A percentile compares a stretch with the other conserved stretches of the same genome.
Evolutionary conservation across 345 rosid genomes (phyloP).

Genomic region (Geranium brycei): DNA sequence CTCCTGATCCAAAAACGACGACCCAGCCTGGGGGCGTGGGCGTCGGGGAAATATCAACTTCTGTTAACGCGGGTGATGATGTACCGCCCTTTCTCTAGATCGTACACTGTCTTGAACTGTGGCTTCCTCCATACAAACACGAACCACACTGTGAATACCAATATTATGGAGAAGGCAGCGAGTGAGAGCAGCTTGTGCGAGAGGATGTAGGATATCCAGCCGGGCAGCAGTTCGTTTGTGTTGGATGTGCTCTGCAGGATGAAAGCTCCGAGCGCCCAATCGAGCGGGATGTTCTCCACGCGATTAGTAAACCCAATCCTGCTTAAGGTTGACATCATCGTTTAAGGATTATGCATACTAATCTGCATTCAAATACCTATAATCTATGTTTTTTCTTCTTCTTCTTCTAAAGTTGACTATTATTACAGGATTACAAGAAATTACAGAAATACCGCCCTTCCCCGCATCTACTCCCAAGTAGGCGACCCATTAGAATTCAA

Average conservation of each 20-base stretch:
- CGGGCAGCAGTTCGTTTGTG: slow-evolving; percentile 16
- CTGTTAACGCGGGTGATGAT: slow-evolving; percentile 52
- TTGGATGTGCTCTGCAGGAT: slow-evolving; percentile 42
- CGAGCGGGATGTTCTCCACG: slow-evolving; percentile 65
- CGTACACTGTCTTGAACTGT: slow-evolving; percentile 64
- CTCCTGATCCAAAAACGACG: no score
- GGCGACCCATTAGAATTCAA: no score
- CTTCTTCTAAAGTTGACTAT: no score
- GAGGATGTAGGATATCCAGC: slow-evolving; percentile 37
- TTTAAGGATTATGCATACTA: no score
- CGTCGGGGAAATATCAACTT: slow-evolving; percentile 13
- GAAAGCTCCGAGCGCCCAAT: slow-evolving; percentile 93
- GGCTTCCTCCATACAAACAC: slow-evolving; percentile 72
- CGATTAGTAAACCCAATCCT: slow-evolving; percentile 56
- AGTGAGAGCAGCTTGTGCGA: slow-evolving; percentile 27
- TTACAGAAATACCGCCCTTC: no score
- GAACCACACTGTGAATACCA: slow-evolving; percentile 40
- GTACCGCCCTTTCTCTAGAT: slow-evolving; percentile 88
- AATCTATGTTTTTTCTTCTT: no score
- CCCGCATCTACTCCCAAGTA: no score
- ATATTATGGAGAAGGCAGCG: slow-evolving; percentile 29
- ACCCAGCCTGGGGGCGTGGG: no score
- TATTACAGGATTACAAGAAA: no score
- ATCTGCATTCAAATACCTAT: neutral
- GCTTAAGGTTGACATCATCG: slow-evolving; percentile 11